Evolutionary conservation across 2,329 filamentous ascomycete genomes (phyloP).

Genomic region (Arthrocladium fulminans): DNA sequence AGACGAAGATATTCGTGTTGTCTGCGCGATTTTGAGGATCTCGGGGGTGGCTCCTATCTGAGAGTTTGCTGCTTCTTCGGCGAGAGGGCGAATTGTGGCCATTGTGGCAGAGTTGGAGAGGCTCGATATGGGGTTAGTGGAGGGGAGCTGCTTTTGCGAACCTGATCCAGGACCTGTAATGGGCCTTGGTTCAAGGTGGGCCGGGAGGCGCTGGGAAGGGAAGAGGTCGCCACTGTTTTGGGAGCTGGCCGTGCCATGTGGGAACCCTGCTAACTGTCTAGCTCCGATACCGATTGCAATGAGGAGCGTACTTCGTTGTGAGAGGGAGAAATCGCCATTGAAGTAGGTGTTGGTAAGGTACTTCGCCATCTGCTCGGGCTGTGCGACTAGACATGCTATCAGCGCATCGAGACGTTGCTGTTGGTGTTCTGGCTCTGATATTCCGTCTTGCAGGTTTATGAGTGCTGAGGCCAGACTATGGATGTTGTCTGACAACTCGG

Average conservation of each 20-base stretch:
- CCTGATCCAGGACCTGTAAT: neutral
- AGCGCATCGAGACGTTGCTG: conserved; percentile 69
- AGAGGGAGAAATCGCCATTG: conserved; percentile 80
- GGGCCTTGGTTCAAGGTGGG: conserved; percentile 45
- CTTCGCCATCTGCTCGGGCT: conserved; percentile 67
- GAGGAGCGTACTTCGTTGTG: conserved; percentile 73
- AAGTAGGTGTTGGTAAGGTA: conserved; percentile 84
- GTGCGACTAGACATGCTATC: conserved; percentile 68
- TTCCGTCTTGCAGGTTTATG: conserved; percentile 75
- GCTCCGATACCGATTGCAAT: conserved; percentile 73
- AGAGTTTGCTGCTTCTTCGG: conserved; percentile 70
- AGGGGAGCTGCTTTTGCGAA: conserved; percentile 15
- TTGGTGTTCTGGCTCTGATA: conserved; percentile 66
- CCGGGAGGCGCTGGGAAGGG: conserved; percentile 70
- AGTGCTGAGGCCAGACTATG: conserved; percentile 71
- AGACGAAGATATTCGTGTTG: conserved; percentile 2
- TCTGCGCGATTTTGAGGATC: conserved; percentile 60
- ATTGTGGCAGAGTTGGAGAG: conserved; percentile 61
- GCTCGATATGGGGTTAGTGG: conserved; percentile 50
- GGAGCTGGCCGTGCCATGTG: conserved; percentile 37
- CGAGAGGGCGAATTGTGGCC: conserved; percentile 70
- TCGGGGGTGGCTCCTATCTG: conserved; percentile 60
- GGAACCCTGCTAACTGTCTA: conserved; percentile 73
- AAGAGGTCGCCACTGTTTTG: conserved; percentile 45
- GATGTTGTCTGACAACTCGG: conserved; percentile 74